Conservation (phyloP, 2,329 filamentous ascomycete genomes). For the Cyclaneusma minus region DNA sequence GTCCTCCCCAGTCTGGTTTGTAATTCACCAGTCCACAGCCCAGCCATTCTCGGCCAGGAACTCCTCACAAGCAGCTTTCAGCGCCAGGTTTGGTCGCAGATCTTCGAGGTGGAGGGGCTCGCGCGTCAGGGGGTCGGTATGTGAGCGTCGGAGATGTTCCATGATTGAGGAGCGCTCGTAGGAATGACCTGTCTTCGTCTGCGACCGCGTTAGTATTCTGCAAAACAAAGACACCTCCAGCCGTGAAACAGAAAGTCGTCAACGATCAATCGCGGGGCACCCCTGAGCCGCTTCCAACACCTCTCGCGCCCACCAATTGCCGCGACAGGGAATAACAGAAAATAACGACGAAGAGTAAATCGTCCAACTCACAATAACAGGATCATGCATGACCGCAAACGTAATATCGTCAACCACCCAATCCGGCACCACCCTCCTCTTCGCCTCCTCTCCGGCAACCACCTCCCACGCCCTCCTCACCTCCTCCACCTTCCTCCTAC, state of each 20-base stretch:
- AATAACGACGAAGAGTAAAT: not conserved
- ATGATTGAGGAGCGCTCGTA: constrained; percentile 79
- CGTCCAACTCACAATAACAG: constrained; percentile 26
- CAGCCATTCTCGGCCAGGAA: constrained; percentile 80
- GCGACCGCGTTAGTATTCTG: constrained; percentile 6
- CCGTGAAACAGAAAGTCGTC: constrained; percentile 1
- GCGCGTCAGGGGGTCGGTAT: constrained; percentile 71
- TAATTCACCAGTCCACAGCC: constrained; percentile 71
- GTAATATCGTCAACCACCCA: constrained; percentile 65
- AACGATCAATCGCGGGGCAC: too few species aligned
- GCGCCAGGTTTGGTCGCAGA: constrained; percentile 63
- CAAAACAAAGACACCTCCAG: too few species aligned
- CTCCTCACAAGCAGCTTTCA: constrained; percentile 71
- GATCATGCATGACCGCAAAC: constrained; percentile 61
- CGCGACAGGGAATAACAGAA: not conserved
- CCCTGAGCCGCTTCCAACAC: too few species aligned
- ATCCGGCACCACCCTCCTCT: constrained; percentile 49
- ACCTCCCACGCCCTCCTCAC: constrained; percentile 31
- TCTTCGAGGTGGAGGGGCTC: constrained; percentile 55
- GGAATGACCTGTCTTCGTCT: constrained; percentile 74
- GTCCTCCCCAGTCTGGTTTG: constrained; percentile 2
- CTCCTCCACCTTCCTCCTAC: constrained; percentile 12
- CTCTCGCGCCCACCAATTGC: too few species aligned
- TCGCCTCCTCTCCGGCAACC: constrained; percentile 26
- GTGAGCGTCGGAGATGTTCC: constrained; percentile 64